phyloP scores from a whole-genome alignment of 805 yeast species.

The Candida montana region DNA sequence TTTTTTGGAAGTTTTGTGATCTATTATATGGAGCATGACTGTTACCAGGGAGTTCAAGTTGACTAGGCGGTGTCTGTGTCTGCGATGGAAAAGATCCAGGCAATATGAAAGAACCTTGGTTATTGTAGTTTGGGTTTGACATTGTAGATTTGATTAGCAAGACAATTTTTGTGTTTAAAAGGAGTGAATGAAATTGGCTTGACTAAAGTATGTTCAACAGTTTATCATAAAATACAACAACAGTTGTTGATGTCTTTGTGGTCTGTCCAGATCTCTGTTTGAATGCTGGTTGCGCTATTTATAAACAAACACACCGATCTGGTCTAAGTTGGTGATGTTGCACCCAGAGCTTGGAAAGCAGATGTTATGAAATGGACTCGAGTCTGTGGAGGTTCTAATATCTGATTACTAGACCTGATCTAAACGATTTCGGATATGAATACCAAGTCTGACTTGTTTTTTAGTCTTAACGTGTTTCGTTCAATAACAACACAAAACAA shows the following conservation, averaged over 20 bases:
- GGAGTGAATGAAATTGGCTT: constrained; percentile 7
- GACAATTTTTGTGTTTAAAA: constrained; percentile 1
- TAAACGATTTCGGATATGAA: too few species aligned
- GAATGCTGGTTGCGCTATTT: not conserved
- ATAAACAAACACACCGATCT: not conserved
- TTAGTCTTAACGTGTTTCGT: too few species aligned
- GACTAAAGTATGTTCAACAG: not conserved
- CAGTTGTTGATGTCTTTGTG: too few species aligned
- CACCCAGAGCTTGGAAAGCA: too few species aligned
- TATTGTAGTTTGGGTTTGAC: not conserved
- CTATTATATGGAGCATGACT: not conserved
- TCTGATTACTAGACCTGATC: too few species aligned
- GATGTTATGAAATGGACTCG: too few species aligned
- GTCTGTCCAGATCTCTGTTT: too few species aligned
- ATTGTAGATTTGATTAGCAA: constrained; percentile 4
- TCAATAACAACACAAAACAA: too few species aligned
- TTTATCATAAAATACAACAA: not conserved
- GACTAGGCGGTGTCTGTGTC: not conserved
- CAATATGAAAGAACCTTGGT: not conserved
- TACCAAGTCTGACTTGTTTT: not conserved
- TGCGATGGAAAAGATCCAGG: constrained; percentile 9
- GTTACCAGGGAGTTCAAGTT: not conserved
- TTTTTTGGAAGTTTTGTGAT: not conserved
- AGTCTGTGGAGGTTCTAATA: too few species aligned
- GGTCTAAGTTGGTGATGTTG: too few species aligned